A percentile compares a stretch with the other conserved stretches of the same genome.
Conservation (phyloP, 768 basidiomycete species). For the Termitomyces sp. region DNA sequence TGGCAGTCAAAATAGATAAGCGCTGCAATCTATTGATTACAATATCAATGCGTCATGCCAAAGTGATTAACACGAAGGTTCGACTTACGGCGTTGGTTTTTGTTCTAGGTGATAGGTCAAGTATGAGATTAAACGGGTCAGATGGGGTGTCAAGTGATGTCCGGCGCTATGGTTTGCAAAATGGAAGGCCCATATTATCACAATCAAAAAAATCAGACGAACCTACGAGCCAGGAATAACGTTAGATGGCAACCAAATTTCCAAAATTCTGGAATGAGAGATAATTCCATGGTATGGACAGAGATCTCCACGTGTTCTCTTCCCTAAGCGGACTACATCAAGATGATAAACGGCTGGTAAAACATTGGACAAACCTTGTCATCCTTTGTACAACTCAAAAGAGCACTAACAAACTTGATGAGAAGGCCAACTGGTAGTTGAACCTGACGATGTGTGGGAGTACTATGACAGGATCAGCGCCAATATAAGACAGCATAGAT, state of each 20-base stretch:
- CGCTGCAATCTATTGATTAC: constrained; percentile 26
- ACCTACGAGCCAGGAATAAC: constrained; percentile 45
- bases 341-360: neutral
- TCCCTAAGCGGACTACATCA: constrained; percentile 24
- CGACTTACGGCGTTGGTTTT: constrained; percentile 37
- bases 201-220: constrained; percentile 9
- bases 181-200: neutral
- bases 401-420: constrained; percentile 42
- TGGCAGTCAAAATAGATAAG: constrained; percentile 37
- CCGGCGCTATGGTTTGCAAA: constrained; percentile 35
- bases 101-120: constrained; percentile 62
- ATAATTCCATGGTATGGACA: constrained; percentile 48
- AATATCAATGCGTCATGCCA: neutral
- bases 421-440: constrained; percentile 64
- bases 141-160: constrained; percentile 50
- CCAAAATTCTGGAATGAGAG: constrained; percentile 48
- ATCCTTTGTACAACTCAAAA: constrained; percentile 44
- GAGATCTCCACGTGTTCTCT: constrained; percentile 45
- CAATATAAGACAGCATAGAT: neutral
- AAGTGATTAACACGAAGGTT: neutral
- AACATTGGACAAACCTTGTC: constrained; percentile 30
- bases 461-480: constrained; percentile 29
- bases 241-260: constrained; percentile 47
- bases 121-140: constrained; percentile 43
- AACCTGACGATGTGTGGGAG: constrained; percentile 54